phyloP scores from a whole-genome alignment of 768 basidiomycete species.

The Kwoniella sp. region DNA sequence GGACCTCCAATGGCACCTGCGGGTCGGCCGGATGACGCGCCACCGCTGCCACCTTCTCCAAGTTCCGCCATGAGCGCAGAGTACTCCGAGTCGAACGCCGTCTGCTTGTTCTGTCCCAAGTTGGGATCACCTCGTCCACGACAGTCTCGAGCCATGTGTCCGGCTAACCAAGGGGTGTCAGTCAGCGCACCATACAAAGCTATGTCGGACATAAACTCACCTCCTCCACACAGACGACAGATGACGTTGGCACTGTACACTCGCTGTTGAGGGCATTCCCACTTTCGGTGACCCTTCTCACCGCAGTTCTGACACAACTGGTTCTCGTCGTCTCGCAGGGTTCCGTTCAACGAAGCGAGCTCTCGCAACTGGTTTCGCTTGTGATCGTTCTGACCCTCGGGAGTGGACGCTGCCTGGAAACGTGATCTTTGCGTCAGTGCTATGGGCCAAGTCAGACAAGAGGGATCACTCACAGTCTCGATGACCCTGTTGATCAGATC shows the following conservation, averaged over 20 bases:
- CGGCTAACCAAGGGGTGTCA: slow-evolving; percentile 54
- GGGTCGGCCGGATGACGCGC: slow-evolving; percentile 28
- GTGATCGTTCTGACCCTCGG: slow-evolving; percentile 99
- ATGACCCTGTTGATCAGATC: slow-evolving; percentile 96
- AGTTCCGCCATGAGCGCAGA: slow-evolving; percentile 96
- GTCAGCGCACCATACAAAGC: not conserved
- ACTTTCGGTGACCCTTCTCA: slow-evolving; percentile 73
- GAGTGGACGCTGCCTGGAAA: slow-evolving; percentile 87
- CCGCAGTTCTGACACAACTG: slow-evolving; percentile 80
- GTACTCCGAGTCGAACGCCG: slow-evolving; percentile 93
- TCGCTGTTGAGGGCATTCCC: slow-evolving; percentile 96
- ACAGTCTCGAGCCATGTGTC: slow-evolving; percentile 98
- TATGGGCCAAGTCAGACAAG: too few relatives aligned
- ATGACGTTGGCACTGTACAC: slow-evolving; percentile 99
- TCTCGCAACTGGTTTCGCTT: slow-evolving; percentile 98
- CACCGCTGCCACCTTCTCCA: slow-evolving; percentile 63
- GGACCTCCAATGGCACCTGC: slow-evolving; percentile 29
- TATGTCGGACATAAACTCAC: slow-evolving; percentile 21
- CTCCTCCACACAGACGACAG: slow-evolving; percentile 92
- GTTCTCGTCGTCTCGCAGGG: slow-evolving; percentile 98
- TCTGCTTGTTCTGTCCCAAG: slow-evolving; percentile 55
- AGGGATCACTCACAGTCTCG: slow-evolving; percentile 71
- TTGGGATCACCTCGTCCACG: slow-evolving; percentile 87
- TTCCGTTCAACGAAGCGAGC: slow-evolving; percentile 94
- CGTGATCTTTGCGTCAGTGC: not conserved